phyloP scores from a whole-genome alignment of 768 basidiomycete genomes.

The Mycena crocata region DNA sequence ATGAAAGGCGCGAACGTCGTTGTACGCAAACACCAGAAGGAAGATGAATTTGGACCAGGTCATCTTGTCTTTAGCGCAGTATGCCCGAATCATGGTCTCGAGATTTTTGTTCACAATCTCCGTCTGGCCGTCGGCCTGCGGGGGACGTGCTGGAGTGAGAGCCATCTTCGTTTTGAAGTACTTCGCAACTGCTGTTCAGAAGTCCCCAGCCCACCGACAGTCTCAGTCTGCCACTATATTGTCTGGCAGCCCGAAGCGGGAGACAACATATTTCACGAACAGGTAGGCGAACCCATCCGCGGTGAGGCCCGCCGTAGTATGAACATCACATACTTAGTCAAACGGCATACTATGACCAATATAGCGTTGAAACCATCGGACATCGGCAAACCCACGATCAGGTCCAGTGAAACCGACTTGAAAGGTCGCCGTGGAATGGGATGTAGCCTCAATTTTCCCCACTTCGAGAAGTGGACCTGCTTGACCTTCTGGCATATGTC shows the following conservation, averaged over 20 bases:
- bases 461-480: background rate
- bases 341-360: background rate
- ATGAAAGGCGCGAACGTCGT: constrained; percentile 5
- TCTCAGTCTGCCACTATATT: constrained; percentile 14
- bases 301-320: constrained; percentile 10
- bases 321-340: constrained; percentile 20
- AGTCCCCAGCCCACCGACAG: background rate
- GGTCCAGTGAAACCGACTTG: constrained; percentile 38
- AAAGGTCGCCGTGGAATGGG: constrained; percentile 35
- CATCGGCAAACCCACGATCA: constrained; percentile 37
- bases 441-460: constrained; percentile 36
- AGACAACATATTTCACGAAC: constrained; percentile 4
- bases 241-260: constrained; percentile 6
- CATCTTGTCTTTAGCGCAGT: constrained; percentile 25
- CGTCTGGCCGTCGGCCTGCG: constrained; percentile 24
- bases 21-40: constrained; percentile 42
- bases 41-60: constrained; percentile 37
- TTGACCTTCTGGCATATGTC: constrained; percentile 2
- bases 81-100: constrained; percentile 39
- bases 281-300: background rate
- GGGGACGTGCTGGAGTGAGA: constrained; percentile 33
- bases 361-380: constrained; percentile 31
- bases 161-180: constrained; percentile 4
- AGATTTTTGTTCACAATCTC: constrained; percentile 42
- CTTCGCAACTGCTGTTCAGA: constrained; percentile 9